Percentiles rank a stretch among this genome's conserved stretches.
phyloP scores from a whole-genome alignment of 73 alveolate species.

The Tetrahymena thermophila region DNA sequence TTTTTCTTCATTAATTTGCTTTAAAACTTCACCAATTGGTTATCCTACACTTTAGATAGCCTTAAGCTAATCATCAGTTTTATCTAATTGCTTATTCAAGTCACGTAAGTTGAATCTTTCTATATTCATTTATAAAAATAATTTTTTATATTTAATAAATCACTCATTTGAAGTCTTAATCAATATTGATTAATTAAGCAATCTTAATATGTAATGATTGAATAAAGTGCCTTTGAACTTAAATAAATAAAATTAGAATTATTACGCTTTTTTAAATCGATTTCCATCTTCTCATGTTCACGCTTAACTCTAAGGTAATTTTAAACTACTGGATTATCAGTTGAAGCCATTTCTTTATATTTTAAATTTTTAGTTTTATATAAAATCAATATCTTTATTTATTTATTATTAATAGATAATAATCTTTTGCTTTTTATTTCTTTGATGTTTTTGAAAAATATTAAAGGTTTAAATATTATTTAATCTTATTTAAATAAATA shows the following conservation, averaged over 20 bases:
- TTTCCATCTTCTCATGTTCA: background rate
- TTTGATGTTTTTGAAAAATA: background rate
- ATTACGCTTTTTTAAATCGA: background rate
- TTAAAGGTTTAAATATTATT: background rate
- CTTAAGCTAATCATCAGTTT: constrained; percentile 83
- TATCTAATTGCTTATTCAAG: constrained; percentile 58
- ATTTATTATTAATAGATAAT: background rate
- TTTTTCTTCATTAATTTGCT: constrained; percentile 75
- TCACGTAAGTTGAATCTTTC: constrained; percentile 50
- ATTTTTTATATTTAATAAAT: background rate
- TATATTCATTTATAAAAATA: background rate
- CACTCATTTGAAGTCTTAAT: background rate
- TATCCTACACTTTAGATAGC: constrained; percentile 94
- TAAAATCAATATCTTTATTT: background rate
- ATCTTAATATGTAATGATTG: too few relatives aligned
- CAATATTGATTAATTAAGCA: background rate
- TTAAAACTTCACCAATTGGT: constrained; percentile 93
- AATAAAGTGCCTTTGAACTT: too few relatives aligned
- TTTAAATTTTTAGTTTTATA: background rate
- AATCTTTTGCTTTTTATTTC: background rate
- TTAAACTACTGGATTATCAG: background rate
- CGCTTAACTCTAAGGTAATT: background rate
- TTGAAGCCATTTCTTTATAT: background rate
- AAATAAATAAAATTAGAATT: background rate
- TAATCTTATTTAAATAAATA: background rate